A percentile compares a stretch with the other conserved stretches of the same genome.
Evolutionary conservation across 2,329 filamentous ascomycete species (phyloP).

Genomic region (Fusarium duplospermum): DNA sequence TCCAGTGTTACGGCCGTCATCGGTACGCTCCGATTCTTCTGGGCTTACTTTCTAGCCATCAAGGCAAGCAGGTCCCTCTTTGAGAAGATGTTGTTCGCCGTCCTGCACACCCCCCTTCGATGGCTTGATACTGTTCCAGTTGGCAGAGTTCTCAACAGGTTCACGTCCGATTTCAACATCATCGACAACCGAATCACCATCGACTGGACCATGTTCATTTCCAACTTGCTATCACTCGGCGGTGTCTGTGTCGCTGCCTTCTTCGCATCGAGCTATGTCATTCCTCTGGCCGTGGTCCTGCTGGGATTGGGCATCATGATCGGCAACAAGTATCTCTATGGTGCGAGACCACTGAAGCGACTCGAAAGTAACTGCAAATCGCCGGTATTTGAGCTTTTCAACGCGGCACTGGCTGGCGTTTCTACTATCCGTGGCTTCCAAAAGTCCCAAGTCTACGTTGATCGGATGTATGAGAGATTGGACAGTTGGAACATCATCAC

Average conservation of each 20-base stretch:
- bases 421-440: constrained; percentile 81
- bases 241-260: constrained; percentile 75
- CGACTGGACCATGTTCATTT: constrained; percentile 70
- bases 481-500: constrained; percentile 75
- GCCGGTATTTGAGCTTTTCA: constrained; percentile 84
- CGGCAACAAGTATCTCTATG: constrained; percentile 73
- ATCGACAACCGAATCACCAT: constrained; percentile 76
- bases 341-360: constrained; percentile 79
- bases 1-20: constrained; percentile 72
- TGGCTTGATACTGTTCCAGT: constrained; percentile 86
- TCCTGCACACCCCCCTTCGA: constrained; percentile 78
- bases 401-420: constrained; percentile 77
- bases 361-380: constrained; percentile 82
- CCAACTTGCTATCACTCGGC: constrained; percentile 70
- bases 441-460: constrained; percentile 73
- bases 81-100: constrained; percentile 71
- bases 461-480: constrained; percentile 76
- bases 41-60: constrained; percentile 73
- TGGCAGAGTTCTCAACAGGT: constrained; percentile 81
- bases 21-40: constrained; percentile 71
- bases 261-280: constrained; percentile 75
- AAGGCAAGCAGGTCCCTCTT: constrained; percentile 77
- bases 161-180: constrained; percentile 80
- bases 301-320: constrained; percentile 68
- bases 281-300: constrained; percentile 70